These are phyloP conservation scores for Tolypocladium tundrense DNA, from an alignment of 2,329 filamentous ascomycete species.

Conservation along the genomic window DNA sequence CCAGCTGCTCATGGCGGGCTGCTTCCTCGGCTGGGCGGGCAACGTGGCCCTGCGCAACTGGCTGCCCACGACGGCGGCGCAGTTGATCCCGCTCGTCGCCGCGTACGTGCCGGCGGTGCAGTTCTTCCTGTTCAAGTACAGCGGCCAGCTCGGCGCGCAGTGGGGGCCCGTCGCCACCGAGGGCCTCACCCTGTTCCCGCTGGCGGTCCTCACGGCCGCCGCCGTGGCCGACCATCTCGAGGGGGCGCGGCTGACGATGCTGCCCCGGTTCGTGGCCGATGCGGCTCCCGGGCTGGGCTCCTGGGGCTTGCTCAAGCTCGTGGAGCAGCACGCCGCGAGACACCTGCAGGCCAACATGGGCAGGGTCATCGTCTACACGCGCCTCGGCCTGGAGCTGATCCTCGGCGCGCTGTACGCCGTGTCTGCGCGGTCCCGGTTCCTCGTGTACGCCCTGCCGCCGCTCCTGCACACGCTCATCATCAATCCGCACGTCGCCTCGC, in stretches of 20 bases:
- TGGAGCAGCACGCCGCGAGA: conserved; percentile 28
- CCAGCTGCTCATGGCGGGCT: conserved; percentile 52
- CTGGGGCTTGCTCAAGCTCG: conserved; percentile 53
- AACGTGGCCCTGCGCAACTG: conserved; percentile 43
- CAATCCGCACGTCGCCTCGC: conserved; percentile 64
- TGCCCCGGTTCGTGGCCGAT: conserved; percentile 50
- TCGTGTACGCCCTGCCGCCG: conserved; percentile 60
- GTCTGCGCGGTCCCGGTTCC: conserved; percentile 56
- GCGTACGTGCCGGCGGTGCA: conserved; percentile 67
- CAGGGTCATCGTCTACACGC: conserved; percentile 52
- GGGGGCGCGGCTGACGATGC: conserved; percentile 40
- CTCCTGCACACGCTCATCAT: conserved; percentile 59
- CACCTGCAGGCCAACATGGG: conserved; percentile 45
- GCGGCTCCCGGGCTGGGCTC: conserved; percentile 55
- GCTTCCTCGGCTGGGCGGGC: conserved; percentile 62
- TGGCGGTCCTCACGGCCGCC: conserved; percentile 54
- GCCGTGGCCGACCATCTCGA: conserved; percentile 57
- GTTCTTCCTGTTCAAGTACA: conserved; percentile 58
- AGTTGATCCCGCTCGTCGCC: conserved; percentile 61
- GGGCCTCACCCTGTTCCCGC: conserved; percentile 58
- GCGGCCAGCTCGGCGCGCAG: conserved; percentile 53
- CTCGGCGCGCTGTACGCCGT: conserved; percentile 55
- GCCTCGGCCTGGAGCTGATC: conserved; percentile 61
- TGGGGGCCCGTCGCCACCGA: conserved; percentile 72
- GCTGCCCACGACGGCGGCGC: conserved; percentile 36